phyloP scores from a whole-genome alignment of 208 protist species.

The Crithidia thermophila region DNA sequence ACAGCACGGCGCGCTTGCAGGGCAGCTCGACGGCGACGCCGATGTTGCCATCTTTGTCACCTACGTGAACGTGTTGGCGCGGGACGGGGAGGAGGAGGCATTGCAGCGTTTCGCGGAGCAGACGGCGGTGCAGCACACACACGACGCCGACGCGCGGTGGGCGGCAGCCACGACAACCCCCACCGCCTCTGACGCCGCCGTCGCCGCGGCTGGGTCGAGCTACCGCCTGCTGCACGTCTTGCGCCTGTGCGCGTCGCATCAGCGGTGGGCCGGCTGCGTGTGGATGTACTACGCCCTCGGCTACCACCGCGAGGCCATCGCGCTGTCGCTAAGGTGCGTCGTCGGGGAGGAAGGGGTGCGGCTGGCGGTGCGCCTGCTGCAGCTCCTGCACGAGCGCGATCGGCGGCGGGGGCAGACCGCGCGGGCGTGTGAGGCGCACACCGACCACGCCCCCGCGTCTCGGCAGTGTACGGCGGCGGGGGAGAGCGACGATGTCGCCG shows the following conservation, averaged over 20 bases:
- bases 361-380: constrained; percentile 29
- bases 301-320: constrained; percentile 20
- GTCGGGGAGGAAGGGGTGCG: constrained; percentile 10
- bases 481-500: no score
- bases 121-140: constrained; percentile 2
- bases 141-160: neutral
- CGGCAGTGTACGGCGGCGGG: neutral
- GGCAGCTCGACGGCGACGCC: neutral
- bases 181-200: neutral
- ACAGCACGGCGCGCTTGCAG: neutral
- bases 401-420: neutral
- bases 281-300: constrained; percentile 46
- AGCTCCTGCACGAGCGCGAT: constrained; percentile 18
- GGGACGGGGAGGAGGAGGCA: constrained; percentile 7
- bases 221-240: constrained; percentile 15
- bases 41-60: constrained; percentile 10
- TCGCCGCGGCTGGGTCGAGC: neutral
- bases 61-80: constrained; percentile 13
- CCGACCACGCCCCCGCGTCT: neutral
- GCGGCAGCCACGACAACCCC: neutral
- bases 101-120: constrained; percentile 13
- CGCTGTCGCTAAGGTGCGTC: constrained; percentile 10
- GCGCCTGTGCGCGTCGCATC: constrained; percentile 10
- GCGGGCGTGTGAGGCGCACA: neutral
- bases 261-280: constrained; percentile 24